Conservation (phyloP, 345 rosid genomes). For the Sisymbrium irio region DNA sequence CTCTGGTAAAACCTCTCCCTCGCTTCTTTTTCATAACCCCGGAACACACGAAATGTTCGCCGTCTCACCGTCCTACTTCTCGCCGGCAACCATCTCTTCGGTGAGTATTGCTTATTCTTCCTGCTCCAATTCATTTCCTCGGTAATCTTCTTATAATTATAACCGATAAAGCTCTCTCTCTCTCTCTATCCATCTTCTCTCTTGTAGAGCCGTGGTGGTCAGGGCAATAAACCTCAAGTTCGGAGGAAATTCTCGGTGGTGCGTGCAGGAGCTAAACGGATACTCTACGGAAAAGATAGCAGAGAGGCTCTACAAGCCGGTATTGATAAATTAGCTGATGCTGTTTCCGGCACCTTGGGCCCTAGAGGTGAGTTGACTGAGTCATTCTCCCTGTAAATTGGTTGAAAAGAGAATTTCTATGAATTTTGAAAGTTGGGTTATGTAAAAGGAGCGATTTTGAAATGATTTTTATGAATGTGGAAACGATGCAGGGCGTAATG, state of each 20-base stretch:
- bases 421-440: background rate
- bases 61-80: conserved; percentile 31
- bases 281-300: conserved; percentile 63
- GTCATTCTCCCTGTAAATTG: background rate
- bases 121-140: background rate
- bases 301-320: conserved; percentile 76
- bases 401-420: background rate
- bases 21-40: background rate
- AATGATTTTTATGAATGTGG: conserved; percentile 19
- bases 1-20: conserved; percentile 19
- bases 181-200: background rate
- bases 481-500: conserved; percentile 67
- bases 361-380: conserved; percentile 50
- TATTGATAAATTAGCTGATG: conserved; percentile 84
- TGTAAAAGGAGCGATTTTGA: background rate
- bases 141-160: background rate
- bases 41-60: conserved; percentile 28
- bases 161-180: background rate
- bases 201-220: conserved; percentile 41
- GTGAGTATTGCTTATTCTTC: background rate
- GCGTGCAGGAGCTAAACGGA: conserved; percentile 69
- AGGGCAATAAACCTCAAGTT: conserved; percentile 23
- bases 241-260: conserved; percentile 48
- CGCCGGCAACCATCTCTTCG: conserved; percentile 16
- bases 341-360: conserved; percentile 83